These are phyloP conservation scores for Thuja plicata DNA, from an alignment of 83 land plant species.

Conservation along the genomic window DNA sequence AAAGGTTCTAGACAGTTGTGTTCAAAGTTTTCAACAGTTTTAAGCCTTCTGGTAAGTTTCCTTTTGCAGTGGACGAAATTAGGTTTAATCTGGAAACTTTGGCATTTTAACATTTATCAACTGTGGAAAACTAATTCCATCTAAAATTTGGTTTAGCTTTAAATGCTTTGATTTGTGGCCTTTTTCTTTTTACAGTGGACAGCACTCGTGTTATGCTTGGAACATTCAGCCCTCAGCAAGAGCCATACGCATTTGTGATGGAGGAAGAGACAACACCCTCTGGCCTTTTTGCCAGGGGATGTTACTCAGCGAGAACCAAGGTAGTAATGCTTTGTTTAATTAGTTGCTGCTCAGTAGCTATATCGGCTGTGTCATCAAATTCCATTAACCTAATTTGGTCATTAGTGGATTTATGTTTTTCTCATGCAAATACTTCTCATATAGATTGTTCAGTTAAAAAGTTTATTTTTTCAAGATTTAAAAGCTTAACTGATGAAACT, in stretches of 20 bases:
- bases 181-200: constrained; percentile 44
- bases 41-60: background rate
- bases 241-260: constrained; percentile 60
- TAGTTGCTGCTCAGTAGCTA: background rate
- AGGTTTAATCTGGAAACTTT: background rate
- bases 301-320: constrained; percentile 71
- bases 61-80: background rate
- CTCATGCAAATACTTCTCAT: background rate
- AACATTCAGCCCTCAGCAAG: constrained; percentile 74
- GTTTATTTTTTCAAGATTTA: background rate
- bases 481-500: background rate
- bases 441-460: background rate
- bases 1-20: background rate
- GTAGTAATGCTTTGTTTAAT: constrained; percentile 21
- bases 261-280: constrained; percentile 82
- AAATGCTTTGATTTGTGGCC: background rate
- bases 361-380: background rate
- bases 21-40: background rate
- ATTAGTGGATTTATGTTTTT: background rate
- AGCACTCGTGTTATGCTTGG: constrained; percentile 71
- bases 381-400: background rate
- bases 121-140: too few relatives aligned
- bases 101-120: too few relatives aligned
- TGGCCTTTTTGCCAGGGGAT: constrained; percentile 70
- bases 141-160: too few relatives aligned